Conservation (phyloP, 2,329 filamentous ascomycete genomes). For the Beauveria rudraprayagi region DNA sequence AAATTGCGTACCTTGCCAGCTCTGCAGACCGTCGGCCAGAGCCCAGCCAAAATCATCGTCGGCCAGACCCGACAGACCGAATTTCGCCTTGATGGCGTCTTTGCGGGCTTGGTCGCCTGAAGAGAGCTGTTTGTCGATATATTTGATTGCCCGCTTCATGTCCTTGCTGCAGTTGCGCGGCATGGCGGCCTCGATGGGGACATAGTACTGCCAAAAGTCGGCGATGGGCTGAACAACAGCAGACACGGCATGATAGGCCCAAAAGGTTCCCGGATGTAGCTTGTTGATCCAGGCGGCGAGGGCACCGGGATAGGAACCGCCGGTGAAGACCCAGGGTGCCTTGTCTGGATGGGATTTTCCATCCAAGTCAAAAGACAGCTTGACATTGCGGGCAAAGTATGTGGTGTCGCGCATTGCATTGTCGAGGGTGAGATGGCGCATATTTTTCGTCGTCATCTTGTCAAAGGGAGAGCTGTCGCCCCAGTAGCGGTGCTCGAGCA, state of each 20-base stretch:
- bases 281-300: constrained; percentile 66
- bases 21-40: constrained; percentile 20
- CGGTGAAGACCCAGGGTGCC: constrained; percentile 66
- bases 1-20: constrained; percentile 31
- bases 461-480: constrained; percentile 60
- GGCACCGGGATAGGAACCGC: constrained; percentile 71
- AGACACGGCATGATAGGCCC: constrained; percentile 66
- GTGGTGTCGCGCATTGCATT: constrained; percentile 69
- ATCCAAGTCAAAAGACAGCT: constrained; percentile 58
- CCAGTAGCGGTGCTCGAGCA: constrained; percentile 80
- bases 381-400: constrained; percentile 65
- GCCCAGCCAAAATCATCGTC: constrained; percentile 44
- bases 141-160: constrained; percentile 45
- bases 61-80: constrained; percentile 34
- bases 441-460: constrained; percentile 55
- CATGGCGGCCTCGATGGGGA: constrained; percentile 35
- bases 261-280: constrained; percentile 67
- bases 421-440: constrained; percentile 71
- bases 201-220: constrained; percentile 58
- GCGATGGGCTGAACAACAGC: constrained; percentile 68
- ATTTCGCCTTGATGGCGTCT: constrained; percentile 22
- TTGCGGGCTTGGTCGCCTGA: constrained; percentile 14
- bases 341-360: constrained; percentile 54
- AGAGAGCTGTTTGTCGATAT: constrained; percentile 18
- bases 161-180: constrained; percentile 53